Evolutionary conservation across 192 early-diverging fungal species (phyloP).

Genomic region (Rhizophagus sp.): DNA sequence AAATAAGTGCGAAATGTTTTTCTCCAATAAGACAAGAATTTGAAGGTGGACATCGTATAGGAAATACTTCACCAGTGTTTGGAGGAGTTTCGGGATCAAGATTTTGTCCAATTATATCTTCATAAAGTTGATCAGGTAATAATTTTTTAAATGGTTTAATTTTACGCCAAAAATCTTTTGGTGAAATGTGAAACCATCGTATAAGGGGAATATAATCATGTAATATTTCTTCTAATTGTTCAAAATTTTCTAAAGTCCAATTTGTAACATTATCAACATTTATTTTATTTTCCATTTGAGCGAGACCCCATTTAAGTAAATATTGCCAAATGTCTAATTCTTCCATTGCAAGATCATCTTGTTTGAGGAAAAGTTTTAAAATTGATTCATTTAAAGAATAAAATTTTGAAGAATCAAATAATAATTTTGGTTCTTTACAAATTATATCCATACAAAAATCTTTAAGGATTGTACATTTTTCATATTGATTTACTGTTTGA

Average conservation of each 20-base stretch:
- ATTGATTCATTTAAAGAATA: not conserved
- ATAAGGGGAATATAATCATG: not conserved
- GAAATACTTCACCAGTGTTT: not conserved
- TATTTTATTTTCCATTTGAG: not conserved
- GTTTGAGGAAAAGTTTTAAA: not conserved
- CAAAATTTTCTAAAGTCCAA: not conserved
- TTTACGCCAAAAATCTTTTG: not conserved
- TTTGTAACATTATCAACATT: not conserved
- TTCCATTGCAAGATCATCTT: not conserved
- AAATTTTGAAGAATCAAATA: not conserved
- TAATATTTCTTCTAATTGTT: not conserved
- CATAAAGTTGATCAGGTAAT: not conserved
- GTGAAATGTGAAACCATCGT: not conserved
- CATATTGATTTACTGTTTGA: not conserved
- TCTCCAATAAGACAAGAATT: not conserved
- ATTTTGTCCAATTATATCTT: not conserved
- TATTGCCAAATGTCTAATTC: constrained; percentile 9
- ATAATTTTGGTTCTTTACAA: not conserved
- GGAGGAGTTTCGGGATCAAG: not conserved
- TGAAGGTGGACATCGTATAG: not conserved
- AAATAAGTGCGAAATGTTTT: not conserved
- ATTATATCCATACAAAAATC: not conserved
- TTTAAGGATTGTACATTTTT: not conserved
- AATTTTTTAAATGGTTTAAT: not conserved
- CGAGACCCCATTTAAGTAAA: not conserved